Evolutionary conservation across 2,329 filamentous ascomycete genomes (phyloP).

Genomic region (Sclerotinia nivalis): DNA sequence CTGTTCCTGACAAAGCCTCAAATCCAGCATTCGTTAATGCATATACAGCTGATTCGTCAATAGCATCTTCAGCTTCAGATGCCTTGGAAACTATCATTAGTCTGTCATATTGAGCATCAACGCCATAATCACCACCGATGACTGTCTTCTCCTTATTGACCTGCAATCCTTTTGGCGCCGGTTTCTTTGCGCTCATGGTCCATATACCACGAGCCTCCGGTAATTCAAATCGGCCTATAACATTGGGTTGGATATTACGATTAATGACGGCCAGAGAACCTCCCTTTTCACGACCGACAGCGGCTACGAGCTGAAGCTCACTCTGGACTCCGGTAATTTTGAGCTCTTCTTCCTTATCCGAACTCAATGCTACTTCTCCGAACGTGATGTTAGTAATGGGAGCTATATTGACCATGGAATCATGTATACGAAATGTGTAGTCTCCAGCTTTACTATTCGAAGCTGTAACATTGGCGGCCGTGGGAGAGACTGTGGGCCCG

Average conservation of each 20-base stretch:
- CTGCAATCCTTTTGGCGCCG: conserved; percentile 61
- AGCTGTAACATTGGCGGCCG: conserved; percentile 41
- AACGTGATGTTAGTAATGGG: conserved; percentile 76
- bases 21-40: conserved; percentile 71
- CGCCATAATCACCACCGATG: conserved; percentile 53
- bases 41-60: conserved; percentile 70
- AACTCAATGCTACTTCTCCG: conserved; percentile 54
- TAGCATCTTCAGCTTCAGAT: conserved; percentile 67
- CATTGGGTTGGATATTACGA: conserved; percentile 71
- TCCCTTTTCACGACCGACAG: conserved; percentile 63
- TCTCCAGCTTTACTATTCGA: conserved; percentile 56
- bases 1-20: conserved; percentile 75
- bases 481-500: conserved; percentile 47
- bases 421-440: conserved; percentile 74
- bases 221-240: conserved; percentile 69
- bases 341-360: conserved; percentile 49
- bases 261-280: conserved; percentile 76
- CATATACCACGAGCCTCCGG: conserved; percentile 75
- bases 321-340: conserved; percentile 52
- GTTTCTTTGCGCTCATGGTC: conserved; percentile 72
- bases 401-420: conserved; percentile 73
- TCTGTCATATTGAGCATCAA: conserved; percentile 67
- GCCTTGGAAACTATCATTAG: conserved; percentile 80
- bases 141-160: conserved; percentile 50
- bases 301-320: conserved; percentile 60